phyloP scores from a whole-genome alignment of 78 protist species.

The Dictyostelium firmibasis region DNA sequence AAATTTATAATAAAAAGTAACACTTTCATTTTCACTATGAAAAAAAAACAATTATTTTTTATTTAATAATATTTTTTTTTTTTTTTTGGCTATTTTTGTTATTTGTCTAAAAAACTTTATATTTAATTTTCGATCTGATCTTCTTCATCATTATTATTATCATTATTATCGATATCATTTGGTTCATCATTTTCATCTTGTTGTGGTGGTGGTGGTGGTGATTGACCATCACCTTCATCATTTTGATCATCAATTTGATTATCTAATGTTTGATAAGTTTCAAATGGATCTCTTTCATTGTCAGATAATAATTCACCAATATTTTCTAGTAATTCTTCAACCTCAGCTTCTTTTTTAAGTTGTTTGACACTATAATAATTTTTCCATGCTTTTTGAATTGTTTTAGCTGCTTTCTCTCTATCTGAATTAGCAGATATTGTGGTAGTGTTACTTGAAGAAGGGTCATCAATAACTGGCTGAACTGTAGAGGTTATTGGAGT shows the following conservation, averaged over 20 bases:
- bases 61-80: not conserved
- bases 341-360: conserved; percentile 44
- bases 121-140: not conserved
- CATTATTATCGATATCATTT: not conserved
- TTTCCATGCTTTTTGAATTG: conserved; percentile 45
- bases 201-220: not conserved
- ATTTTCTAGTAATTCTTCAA: conserved; percentile 52
- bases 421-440: not conserved
- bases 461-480: not conserved
- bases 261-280: not conserved
- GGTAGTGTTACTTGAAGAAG: not conserved
- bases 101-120: not conserved
- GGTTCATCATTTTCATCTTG: not conserved
- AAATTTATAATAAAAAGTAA: too few species aligned
- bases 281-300: conserved; percentile 69
- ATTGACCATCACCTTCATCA: not conserved
- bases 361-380: not conserved
- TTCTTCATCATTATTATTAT: not conserved
- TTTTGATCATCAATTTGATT: not conserved
- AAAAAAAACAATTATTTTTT: not conserved
- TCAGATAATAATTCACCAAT: conserved; percentile 67
- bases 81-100: too few species aligned
- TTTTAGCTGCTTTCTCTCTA: conserved; percentile 15
- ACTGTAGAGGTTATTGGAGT: conserved; percentile 15
- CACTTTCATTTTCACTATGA: too few species aligned